A percentile compares a stretch with the other conserved stretches of the same genome.
phyloP scores from a whole-genome alignment of 352 stramenopile species.

The Phytophthora capsici region DNA sequence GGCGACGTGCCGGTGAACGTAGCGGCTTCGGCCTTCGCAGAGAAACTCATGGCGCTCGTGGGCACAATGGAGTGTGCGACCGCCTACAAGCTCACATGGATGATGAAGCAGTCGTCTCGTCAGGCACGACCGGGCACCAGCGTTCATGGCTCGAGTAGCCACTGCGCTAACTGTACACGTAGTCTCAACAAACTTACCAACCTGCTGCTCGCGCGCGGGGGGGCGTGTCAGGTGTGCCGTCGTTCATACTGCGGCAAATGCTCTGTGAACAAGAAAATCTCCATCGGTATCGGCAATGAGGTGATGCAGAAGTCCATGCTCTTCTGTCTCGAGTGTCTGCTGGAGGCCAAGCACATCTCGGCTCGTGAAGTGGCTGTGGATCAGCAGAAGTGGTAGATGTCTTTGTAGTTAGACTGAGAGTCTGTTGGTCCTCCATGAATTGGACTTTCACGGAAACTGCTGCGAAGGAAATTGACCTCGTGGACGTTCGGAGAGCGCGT shows the following conservation, averaged over 20 bases:
- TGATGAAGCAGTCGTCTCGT: conserved; percentile 36
- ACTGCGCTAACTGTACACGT: conserved; percentile 44
- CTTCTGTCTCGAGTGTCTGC: conserved; percentile 53
- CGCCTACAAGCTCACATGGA: conserved; percentile 53
- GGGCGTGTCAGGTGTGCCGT: conserved; percentile 46
- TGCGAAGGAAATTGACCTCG: conserved; percentile 27
- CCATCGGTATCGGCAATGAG: conserved; percentile 39
- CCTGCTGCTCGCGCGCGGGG: conserved; percentile 38
- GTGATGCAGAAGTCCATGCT: conserved; percentile 45
- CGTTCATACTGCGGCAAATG: conserved; percentile 48
- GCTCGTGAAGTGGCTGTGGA: conserved; percentile 42
- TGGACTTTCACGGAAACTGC: conserved; percentile 17
- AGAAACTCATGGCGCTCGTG: conserved; percentile 43
- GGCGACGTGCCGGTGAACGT: conserved; percentile 47
- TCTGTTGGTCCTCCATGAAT: conserved; percentile 25
- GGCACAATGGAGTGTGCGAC: conserved; percentile 47
- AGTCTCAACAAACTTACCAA: conserved; percentile 47
- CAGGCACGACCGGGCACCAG: conserved; percentile 20
- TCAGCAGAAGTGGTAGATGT: conserved; percentile 35
- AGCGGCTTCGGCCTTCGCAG: conserved; percentile 31
- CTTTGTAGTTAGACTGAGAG: conserved; percentile 32
- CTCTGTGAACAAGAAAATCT: conserved; percentile 54
- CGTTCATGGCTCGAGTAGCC: conserved; percentile 27
- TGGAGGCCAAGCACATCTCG: conserved; percentile 45
- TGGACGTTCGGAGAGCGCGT: conserved; percentile 17